A percentile compares a stretch with the other conserved stretches of the same genome.
Evolutionary conservation across 495 filamentous ascomycete genomes (phyloP).

Genomic region (Penicilliopsis zonata): DNA sequence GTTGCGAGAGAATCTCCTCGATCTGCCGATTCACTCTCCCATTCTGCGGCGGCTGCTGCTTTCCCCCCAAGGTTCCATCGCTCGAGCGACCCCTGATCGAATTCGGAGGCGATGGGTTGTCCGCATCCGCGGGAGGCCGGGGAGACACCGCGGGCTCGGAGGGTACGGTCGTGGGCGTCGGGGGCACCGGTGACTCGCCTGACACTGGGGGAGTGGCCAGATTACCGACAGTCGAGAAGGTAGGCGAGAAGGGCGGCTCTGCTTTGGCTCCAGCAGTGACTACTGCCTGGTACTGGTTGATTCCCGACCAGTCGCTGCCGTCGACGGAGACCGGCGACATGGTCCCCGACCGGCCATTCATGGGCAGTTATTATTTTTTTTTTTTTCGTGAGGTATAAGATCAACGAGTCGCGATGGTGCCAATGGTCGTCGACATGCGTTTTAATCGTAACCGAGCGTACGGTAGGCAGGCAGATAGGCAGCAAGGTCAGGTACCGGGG

Average conservation of each 20-base stretch:
- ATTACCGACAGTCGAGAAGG: slow-evolving; percentile 43
- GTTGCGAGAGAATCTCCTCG: slow-evolving; percentile 63
- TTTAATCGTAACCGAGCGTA: no score
- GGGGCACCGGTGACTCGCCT: slow-evolving; percentile 41
- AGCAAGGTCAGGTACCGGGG: no score
- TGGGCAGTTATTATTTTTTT: no score
- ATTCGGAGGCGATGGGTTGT: slow-evolving; percentile 70
- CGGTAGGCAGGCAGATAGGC: no score
- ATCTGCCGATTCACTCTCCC: slow-evolving; percentile 40
- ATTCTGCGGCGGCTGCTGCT: slow-evolving; percentile 53
- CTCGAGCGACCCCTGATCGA: slow-evolving; percentile 71
- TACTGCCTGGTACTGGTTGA: slow-evolving; percentile 56
- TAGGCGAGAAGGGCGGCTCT: slow-evolving; percentile 42
- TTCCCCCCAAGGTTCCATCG: slow-evolving; percentile 51
- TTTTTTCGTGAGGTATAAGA: no score
- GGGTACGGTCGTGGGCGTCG: slow-evolving; percentile 39
- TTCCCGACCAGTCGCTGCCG: slow-evolving; percentile 80
- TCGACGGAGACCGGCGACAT: slow-evolving; percentile 76
- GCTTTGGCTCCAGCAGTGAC: slow-evolving; percentile 34
- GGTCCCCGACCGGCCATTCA: slow-evolving; percentile 53
- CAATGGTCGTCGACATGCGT: no score
- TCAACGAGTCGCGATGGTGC: no score
- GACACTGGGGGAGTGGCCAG: slow-evolving; percentile 62
- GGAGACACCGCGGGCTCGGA: slow-evolving; percentile 16
- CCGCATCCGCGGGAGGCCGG: slow-evolving; percentile 30